These are phyloP conservation scores for Pyricularia sp. DNA, from an alignment of 2,329 filamentous ascomycete species.

Conservation along the genomic window DNA sequence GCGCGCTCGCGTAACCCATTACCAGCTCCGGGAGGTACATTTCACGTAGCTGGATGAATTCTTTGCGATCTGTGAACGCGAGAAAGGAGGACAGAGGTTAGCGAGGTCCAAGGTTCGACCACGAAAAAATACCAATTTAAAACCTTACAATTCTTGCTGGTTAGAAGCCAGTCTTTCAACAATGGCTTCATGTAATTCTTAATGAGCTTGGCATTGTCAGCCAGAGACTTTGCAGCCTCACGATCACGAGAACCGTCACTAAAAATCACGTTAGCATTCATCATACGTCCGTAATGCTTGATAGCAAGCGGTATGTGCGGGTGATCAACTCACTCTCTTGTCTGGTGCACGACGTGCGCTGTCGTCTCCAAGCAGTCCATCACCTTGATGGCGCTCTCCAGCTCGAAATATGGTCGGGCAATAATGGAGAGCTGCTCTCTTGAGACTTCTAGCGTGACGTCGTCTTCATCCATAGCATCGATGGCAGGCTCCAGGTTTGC, in stretches of 20 bases:
- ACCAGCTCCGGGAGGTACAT: slow-evolving; percentile 80
- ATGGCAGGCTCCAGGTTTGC: slow-evolving; percentile 22
- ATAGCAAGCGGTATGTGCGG: background rate
- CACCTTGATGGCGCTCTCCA: slow-evolving; percentile 57
- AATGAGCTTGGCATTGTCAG: slow-evolving; percentile 41
- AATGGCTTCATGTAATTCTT: slow-evolving; percentile 50
- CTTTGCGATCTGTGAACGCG: slow-evolving; percentile 38
- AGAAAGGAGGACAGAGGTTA: slow-evolving; percentile 4
- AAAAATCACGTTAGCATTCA: background rate
- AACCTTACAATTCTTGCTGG: slow-evolving; percentile 44
- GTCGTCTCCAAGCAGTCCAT: slow-evolving; percentile 62
- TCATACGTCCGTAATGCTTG: background rate
- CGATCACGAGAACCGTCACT: slow-evolving; percentile 20
- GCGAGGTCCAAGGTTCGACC: slow-evolving; percentile 8
- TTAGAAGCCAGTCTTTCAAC: slow-evolving; percentile 55
- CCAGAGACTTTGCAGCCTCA: slow-evolving; percentile 45
- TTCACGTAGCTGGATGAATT: slow-evolving; percentile 57
- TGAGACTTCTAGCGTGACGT: slow-evolving; percentile 22
- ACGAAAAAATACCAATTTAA: background rate
- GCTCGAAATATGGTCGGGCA: slow-evolving; percentile 55
- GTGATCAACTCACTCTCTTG: slow-evolving; percentile 36
- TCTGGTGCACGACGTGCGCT: slow-evolving; percentile 43
- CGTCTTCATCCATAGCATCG: slow-evolving; percentile 22
- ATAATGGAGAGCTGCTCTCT: slow-evolving; percentile 37
- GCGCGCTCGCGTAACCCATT: slow-evolving; percentile 70